Base-by-base conservation (phyloP, 2,329 filamentous ascomycete genomes). In the Ascochyta pisi region DNA sequence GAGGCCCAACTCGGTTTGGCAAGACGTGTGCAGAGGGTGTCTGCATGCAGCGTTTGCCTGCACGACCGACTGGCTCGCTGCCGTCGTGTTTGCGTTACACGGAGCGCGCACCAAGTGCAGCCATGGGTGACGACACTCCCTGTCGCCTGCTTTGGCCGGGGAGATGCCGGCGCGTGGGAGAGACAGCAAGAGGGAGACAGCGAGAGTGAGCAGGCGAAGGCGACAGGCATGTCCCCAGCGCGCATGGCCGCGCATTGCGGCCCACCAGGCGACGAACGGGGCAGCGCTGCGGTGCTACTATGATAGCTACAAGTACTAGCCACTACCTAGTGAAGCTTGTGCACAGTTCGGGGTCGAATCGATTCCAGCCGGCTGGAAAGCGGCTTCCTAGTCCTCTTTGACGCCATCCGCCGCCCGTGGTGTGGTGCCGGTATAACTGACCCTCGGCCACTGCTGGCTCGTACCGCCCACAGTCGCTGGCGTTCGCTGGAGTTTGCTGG, bases 331-430 rank as follows among this genome's bases (percentile, higher is more conserved):
- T 64, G 55, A 66, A 55, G 63, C 64, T 68, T 64, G 67, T 62
- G 67, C 64, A 54, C 61, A 59, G 63, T 65, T 67, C 62, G 65
- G 65, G 60, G 59, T 51, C 47, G 53, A 51, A 35, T 60, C 62
- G 59, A 62, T 63, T 64, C 70, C 70, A 66, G 62, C 58, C 49
- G 60, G 54, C 59, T 68, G 67, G 69, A 54, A 63, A 54, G 50
- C 60, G 52, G 60, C 64, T 54, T 54, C 57, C 58, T 62, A 61
- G 60, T 41, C 66, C 54, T 41, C 57, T 57, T 47, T 42, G 49
- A 52, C 42, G 40, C 46, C 39, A 50, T 53, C 41, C 41, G 47
- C 42, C 53, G 8, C 7, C 27, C 27, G 27, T 12, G 27, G 27
- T 29, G 41, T 55, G 53, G 46, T 40, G 50, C 56, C 58, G 58